phyloP scores from a whole-genome alignment of 2,329 filamentous ascomycete species.

The Capronia epimyces region DNA sequence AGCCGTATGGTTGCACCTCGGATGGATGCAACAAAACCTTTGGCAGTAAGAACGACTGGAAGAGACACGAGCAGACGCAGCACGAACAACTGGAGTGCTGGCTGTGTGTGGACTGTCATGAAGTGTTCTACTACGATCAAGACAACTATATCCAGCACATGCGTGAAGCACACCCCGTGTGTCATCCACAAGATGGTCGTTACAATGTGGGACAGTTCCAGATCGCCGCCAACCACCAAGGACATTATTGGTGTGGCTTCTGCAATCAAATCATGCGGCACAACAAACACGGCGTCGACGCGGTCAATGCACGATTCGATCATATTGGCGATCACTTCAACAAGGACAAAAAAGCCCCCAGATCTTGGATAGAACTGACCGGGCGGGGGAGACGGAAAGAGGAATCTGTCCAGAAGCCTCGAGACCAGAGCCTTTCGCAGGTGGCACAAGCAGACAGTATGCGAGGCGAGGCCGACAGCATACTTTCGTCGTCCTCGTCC shows the following conservation, averaged over 20 bases:
- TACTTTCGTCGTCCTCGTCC: neutral
- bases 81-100: slow-evolving; percentile 68
- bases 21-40: slow-evolving; percentile 64
- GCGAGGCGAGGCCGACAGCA: neutral
- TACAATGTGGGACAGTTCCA: slow-evolving; percentile 47
- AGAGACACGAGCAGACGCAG: slow-evolving; percentile 77
- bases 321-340: slow-evolving; percentile 63
- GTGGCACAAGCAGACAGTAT: neutral
- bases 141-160: slow-evolving; percentile 54
- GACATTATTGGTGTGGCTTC: slow-evolving; percentile 83
- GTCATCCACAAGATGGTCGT: slow-evolving; percentile 29
- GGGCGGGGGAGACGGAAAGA: slow-evolving; percentile 12
- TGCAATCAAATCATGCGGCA: slow-evolving; percentile 57
- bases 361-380: slow-evolving; percentile 23
- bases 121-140: slow-evolving; percentile 10
- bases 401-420: neutral
- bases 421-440: neutral
- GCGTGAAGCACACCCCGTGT: slow-evolving; percentile 2
- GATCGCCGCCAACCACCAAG: slow-evolving; percentile 60
- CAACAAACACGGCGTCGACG: slow-evolving; percentile 46
- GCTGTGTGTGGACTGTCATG: slow-evolving; percentile 50
- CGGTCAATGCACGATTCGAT: slow-evolving; percentile 58
- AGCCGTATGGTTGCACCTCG: slow-evolving; percentile 78
- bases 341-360: slow-evolving; percentile 28
- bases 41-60: slow-evolving; percentile 94